A percentile compares a stretch with the other conserved stretches of the same genome.
phyloP scores from a whole-genome alignment of 108 stramenopile species.

The Parietichytrium sp. region DNA sequence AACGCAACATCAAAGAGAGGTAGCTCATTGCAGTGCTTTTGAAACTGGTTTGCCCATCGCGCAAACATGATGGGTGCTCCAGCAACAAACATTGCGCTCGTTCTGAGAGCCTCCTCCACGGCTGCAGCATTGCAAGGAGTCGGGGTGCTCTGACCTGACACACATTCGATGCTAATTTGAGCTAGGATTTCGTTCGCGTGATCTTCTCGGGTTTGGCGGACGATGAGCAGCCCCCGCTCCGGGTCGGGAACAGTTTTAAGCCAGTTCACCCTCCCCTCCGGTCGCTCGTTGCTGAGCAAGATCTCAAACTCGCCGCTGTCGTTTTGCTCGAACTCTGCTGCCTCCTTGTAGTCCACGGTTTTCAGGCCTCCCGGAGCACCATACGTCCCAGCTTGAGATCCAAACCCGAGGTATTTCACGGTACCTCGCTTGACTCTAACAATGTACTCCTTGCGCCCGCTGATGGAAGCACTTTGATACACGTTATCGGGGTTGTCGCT shows the following conservation, averaged over 20 bases:
- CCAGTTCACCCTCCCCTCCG: slow-evolving; percentile 14
- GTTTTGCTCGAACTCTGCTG: slow-evolving; percentile 19
- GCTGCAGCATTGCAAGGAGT: not conserved
- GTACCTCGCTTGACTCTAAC: slow-evolving; percentile 6
- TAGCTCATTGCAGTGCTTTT: slow-evolving; percentile 3
- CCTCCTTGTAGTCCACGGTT: not conserved
- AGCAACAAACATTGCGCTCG: not conserved
- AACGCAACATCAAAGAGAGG: slow-evolving; percentile 22
- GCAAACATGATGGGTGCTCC: slow-evolving; percentile 31
- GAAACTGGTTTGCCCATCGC: not conserved
- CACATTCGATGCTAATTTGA: slow-evolving; percentile 24
- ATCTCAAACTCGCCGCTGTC: slow-evolving; percentile 22
- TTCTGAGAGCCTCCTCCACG: not conserved
- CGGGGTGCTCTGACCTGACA: not conserved
- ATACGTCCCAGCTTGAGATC: not conserved
- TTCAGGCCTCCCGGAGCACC: slow-evolving; percentile 23
- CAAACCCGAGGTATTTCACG: not conserved
- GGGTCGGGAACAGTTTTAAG: not conserved
- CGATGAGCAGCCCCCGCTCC: not conserved
- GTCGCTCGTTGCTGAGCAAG: not conserved
- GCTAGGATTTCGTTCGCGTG: slow-evolving; percentile 8
- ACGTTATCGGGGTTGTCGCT: slow-evolving; percentile 26
- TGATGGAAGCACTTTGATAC: slow-evolving; percentile 6
- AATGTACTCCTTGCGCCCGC: slow-evolving; percentile 22
- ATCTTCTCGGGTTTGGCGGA: slow-evolving; percentile 25